phyloP scores from a whole-genome alignment of 768 basidiomycete species.

The Suillus luteus region DNA sequence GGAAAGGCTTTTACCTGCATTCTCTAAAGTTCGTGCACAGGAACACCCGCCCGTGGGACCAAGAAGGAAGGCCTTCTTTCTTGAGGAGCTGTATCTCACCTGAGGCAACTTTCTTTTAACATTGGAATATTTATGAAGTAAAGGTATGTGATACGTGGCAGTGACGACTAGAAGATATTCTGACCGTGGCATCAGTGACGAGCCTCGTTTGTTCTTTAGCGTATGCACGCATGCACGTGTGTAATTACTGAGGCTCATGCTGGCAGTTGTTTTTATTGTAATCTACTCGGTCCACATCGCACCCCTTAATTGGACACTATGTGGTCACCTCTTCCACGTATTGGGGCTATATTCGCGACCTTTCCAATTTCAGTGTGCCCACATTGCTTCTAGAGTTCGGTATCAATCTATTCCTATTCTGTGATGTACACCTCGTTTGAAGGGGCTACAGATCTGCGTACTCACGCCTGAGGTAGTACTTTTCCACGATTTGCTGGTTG shows the following conservation, averaged over 20 bases:
- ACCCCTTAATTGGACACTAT: background rate
- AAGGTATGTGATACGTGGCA: background rate
- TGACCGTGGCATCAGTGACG: background rate
- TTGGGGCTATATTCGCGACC: background rate
- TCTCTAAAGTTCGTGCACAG: conserved; percentile 9
- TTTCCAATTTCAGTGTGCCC: background rate
- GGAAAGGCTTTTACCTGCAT: conserved; percentile 5
- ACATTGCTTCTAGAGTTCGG: background rate
- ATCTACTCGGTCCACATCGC: background rate
- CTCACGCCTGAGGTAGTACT: background rate
- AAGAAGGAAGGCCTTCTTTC: conserved; percentile 6
- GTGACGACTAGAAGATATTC: background rate
- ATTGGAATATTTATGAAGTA: background rate
- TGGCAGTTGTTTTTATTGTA: background rate
- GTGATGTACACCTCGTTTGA: background rate
- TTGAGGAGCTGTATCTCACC: conserved; percentile 4
- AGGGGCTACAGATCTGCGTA: background rate
- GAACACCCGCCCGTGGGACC: conserved; percentile 3
- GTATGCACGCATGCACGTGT: background rate
- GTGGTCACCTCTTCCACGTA: background rate
- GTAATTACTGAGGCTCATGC: too few relatives aligned
- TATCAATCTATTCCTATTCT: background rate
- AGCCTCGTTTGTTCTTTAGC: background rate
- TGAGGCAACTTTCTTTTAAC: background rate
- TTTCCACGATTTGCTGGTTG: background rate